Conservation (phyloP, 2,329 filamentous ascomycete genomes). For the Stachybotrys chlorohalonatus region DNA sequence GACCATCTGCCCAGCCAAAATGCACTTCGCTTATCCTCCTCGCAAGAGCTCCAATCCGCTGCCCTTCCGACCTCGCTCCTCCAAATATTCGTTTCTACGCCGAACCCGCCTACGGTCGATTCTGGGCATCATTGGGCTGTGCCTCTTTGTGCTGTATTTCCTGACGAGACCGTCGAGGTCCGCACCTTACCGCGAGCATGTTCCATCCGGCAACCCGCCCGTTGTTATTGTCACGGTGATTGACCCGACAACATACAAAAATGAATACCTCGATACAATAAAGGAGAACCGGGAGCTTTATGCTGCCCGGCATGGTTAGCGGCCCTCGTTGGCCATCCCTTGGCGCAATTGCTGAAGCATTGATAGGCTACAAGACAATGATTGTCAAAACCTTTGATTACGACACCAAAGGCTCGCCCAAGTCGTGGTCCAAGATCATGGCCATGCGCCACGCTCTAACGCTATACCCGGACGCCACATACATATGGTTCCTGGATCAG, state of each 20-base stretch:
- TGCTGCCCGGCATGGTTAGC: conserved; percentile 74
- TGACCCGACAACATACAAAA: conserved; percentile 55
- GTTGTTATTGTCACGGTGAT: conserved; percentile 81
- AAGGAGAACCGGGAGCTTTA: conserved; percentile 79
- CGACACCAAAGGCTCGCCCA: conserved; percentile 49
- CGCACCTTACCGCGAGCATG: conserved; percentile 22
- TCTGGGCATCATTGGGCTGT: conserved; percentile 41
- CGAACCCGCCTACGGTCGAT: conserved; percentile 54
- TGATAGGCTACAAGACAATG: conserved; percentile 76
- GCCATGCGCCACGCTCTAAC: conserved; percentile 85
- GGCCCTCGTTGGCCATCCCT: neutral
- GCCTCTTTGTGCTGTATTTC: conserved; percentile 53
- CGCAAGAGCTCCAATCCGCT: conserved; percentile 73
- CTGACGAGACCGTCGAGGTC: conserved; percentile 30
- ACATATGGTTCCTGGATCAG: conserved; percentile 81
- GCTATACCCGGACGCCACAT: conserved; percentile 64
- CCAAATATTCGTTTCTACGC: conserved; percentile 44
- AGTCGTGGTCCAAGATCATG: conserved; percentile 70
- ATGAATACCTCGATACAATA: conserved; percentile 62
- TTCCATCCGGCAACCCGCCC: conserved; percentile 45
- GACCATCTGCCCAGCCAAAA: conserved; percentile 25
- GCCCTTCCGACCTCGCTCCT: conserved; percentile 56
- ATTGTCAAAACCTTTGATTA: conserved; percentile 73
- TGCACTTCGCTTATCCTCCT: conserved; percentile 87
- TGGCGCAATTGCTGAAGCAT: conserved; percentile 2